Evolutionary conservation across 2,329 filamentous ascomycete species (phyloP).

Genomic region (Paecilomyces dactylethromorphus): DNA sequence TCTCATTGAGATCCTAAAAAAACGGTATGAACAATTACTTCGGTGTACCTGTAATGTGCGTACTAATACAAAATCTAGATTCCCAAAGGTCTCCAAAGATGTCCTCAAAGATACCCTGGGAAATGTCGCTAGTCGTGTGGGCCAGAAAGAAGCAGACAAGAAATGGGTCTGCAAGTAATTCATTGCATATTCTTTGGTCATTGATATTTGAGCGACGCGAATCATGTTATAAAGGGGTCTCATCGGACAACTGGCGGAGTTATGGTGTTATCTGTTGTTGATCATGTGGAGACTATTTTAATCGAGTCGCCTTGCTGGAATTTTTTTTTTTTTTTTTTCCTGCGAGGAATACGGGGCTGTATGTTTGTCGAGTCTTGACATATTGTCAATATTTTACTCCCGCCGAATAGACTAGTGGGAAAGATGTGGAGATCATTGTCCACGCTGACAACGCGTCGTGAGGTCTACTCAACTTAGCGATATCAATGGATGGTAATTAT

Average conservation of each 20-base stretch:
- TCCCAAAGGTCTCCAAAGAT: conserved; percentile 63
- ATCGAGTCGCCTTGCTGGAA: neutral
- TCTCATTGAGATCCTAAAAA: conserved; percentile 67
- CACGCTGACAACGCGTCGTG: neutral
- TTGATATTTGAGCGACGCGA: neutral
- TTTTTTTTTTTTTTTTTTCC: neutral
- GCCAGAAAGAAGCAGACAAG: conserved; percentile 57
- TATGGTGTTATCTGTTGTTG: neutral
- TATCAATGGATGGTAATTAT: neutral
- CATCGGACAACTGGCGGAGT: neutral
- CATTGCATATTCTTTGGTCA: neutral
- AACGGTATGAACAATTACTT: conserved; percentile 42
- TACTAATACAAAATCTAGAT: conserved; percentile 36
- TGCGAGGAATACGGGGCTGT: neutral
- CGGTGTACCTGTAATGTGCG: neutral
- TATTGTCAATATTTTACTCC: neutral
- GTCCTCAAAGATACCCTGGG: conserved; percentile 66
- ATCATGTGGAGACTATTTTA: neutral
- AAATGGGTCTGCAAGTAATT: conserved; percentile 50
- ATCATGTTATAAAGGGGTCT: neutral
- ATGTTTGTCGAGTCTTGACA: neutral
- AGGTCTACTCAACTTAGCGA: neutral
- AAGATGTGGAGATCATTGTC: neutral
- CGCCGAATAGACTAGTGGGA: neutral
- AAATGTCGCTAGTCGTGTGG: conserved; percentile 57